A percentile compares a stretch with the other conserved stretches of the same genome.
These are phyloP conservation scores for Teunomyces stri DNA, from an alignment of 805 yeast species.

Conservation along the genomic window DNA sequence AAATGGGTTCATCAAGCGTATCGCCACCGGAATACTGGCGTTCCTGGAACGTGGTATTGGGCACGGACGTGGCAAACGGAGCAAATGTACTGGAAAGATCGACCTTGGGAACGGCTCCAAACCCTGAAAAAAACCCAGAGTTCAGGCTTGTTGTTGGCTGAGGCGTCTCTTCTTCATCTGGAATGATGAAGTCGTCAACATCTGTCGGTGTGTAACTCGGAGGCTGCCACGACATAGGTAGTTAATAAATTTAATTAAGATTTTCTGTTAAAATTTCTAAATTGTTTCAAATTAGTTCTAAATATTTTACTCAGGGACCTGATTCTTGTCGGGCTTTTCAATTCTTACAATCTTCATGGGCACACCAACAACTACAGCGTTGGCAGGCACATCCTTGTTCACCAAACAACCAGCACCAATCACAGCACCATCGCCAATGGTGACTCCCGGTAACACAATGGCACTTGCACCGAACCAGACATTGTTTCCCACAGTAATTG, in stretches of 20 bases:
- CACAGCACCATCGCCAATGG: slow-evolving; percentile 58
- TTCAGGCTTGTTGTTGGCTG: not conserved
- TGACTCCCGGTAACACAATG: slow-evolving; percentile 61
- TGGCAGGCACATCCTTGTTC: slow-evolving; percentile 52
- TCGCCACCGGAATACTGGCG: slow-evolving; percentile 65
- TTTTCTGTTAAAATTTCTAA: not conserved
- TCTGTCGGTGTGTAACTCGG: slow-evolving; percentile 15
- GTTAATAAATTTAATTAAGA: not conserved
- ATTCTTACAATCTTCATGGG: slow-evolving; percentile 52
- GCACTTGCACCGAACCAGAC: slow-evolving; percentile 67
- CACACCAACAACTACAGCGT: slow-evolving; percentile 58
- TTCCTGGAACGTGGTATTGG: slow-evolving; percentile 34
- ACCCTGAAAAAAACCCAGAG: slow-evolving; percentile 9
- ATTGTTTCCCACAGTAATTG: slow-evolving; percentile 58
- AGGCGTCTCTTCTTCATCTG: slow-evolving; percentile 30
- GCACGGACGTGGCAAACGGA: slow-evolving; percentile 22
- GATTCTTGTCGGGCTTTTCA: slow-evolving; percentile 17
- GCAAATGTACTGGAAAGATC: slow-evolving; percentile 36
- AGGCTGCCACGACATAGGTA: slow-evolving; percentile 8
- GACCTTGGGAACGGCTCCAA: slow-evolving; percentile 26
- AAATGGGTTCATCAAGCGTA: slow-evolving; percentile 69
- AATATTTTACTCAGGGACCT: slow-evolving; percentile 8
- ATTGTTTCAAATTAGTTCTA: not conserved
- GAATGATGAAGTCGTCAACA: slow-evolving; percentile 33
- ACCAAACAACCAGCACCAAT: slow-evolving; percentile 73